Evolutionary conservation across 1,284 basidiomycete species (phyloP), one percentile per base, ranked within the genome.

Genomic region (Cryptococcus floricola): DNA sequence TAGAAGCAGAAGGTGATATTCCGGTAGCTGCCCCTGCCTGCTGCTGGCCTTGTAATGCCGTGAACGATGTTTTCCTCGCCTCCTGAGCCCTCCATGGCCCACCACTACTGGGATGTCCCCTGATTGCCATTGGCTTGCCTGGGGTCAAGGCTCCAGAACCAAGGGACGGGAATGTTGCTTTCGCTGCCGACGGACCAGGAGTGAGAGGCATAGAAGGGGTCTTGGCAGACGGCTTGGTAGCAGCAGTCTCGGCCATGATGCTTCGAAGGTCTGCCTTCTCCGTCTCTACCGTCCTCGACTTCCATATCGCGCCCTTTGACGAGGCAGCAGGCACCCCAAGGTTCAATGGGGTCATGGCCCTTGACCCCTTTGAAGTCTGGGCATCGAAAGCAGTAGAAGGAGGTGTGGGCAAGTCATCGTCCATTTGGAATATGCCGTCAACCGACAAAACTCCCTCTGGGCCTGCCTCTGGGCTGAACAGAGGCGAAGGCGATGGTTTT

Each of bases 181-280:
- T n/a, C 19, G 19, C 5, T 9, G 23, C 23, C 7, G 45, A 46
- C 1, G 19, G 14, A 16, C 16, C 18, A 25, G 45, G 18, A 3
- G 27, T 25, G 9, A 16, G 18, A 28, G 45, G 27, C 27, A 16
- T 27, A 16, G 19, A 46, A 16, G 16, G 7, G 13, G 25, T 8
- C 28, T 62, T 58, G 10, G 73, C 43, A 9, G 70, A 50, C 5
- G 66, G 61, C 39, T 62, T 66, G 12, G 64, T 50, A 0, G 68
- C 65, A 7, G 70, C 64, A 1, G 75, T 84, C 70, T 91, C 89
- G 0, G 88, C 89, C 84, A 96, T 91, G 59, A 97, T 86, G 19
- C 84, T 80, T 63, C 88, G 86, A 80, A 96, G 85, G 68, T 95
- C 90, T 9, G 86, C 82, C 28, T 77, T 73, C 25, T 70, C 69